phyloP scores from a whole-genome alignment of 345 rosid genomes.

The Eucalyptus regnans region DNA sequence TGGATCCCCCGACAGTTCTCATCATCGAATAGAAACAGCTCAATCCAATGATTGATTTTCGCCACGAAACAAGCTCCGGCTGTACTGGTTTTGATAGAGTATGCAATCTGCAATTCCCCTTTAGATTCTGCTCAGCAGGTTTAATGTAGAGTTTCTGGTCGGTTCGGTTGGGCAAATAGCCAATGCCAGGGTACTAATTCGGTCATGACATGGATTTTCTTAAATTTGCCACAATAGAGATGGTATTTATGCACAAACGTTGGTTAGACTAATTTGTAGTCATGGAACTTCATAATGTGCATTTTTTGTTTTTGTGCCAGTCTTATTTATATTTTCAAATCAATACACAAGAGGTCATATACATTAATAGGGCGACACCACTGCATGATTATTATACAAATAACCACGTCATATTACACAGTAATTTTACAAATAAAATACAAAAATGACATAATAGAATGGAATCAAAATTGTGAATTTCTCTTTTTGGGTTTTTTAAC shows the following conservation, averaged over 20 bases:
- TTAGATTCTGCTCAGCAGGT: not conserved
- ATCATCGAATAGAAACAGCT: not conserved
- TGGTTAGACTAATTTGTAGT: not conserved
- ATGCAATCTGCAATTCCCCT: not conserved
- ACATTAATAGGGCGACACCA: rapidly evolving
- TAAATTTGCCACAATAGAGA: not conserved
- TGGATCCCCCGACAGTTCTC: not conserved
- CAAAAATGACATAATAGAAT: rapidly evolving
- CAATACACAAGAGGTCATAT: rapidly evolving
- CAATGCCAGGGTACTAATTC: not conserved
- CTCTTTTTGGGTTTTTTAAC: not conserved
- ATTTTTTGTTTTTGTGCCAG: not conserved
- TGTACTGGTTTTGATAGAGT: not conserved
- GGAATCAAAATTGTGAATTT: not conserved
- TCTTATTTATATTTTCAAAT: not conserved
- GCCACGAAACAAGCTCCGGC: not conserved
- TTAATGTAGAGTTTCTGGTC: not conserved
- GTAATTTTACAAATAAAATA: not conserved
- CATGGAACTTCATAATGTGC: not conserved
- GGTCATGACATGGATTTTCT: not conserved
- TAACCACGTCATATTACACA: rapidly evolving
- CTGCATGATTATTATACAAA: rapidly evolving
- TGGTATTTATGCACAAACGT: not conserved
- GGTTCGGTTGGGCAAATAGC: not conserved
- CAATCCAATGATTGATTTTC: not conserved